These are phyloP conservation scores for Backusella westeae DNA, from an alignment of 192 early-diverging fungal genomes.

Conservation along the genomic window DNA sequence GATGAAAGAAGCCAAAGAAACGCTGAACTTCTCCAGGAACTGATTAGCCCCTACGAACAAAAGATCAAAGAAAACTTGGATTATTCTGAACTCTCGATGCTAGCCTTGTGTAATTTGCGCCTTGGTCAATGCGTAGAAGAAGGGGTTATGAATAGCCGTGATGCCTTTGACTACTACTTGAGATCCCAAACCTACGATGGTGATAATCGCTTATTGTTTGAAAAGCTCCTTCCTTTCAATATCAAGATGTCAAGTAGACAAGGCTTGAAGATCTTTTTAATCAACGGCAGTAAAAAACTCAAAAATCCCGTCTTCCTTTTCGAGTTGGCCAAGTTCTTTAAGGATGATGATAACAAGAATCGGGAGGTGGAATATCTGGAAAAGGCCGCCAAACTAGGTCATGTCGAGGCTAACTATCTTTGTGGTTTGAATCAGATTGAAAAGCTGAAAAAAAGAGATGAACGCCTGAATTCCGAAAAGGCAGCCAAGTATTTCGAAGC, in stretches of 20 bases:
- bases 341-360: neutral
- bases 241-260: neutral
- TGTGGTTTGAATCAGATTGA: neutral
- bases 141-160: too few species aligned
- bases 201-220: neutral
- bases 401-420: neutral
- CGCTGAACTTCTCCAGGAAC: neutral
- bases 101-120: neutral
- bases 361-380: neutral
- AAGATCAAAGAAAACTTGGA: neutral
- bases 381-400: neutral
- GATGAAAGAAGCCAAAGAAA: neutral
- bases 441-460: neutral
- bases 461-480: neutral
- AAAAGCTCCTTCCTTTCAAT: neutral
- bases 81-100: neutral
- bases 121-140: slow-evolving; percentile 3
- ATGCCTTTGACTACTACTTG: neutral
- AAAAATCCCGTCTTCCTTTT: neutral
- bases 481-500: neutral
- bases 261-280: neutral
- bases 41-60: neutral
- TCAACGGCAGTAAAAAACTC: neutral
- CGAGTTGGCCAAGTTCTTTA: neutral
- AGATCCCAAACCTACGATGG: neutral